Base-by-base conservation (phyloP, 768 basidiomycete genomes). In the Pilatotrama ljubarskyi region DNA sequence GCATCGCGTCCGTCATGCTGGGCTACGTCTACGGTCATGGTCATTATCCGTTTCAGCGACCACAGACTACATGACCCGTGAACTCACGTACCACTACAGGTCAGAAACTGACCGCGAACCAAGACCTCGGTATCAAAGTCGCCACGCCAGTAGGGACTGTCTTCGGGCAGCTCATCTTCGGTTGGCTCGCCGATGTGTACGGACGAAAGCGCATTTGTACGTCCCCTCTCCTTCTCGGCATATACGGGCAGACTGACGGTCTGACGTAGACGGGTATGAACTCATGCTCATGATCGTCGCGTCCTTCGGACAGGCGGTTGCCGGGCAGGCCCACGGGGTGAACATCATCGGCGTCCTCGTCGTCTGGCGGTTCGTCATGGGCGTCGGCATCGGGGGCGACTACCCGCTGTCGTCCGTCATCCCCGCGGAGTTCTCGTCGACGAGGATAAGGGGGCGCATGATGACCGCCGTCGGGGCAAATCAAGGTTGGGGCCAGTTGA, bases 211-310 rank as follows among this genome's bases (percentile, higher is more conserved):
- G 68, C 20, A 75, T 74, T 65, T 74, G 72, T 73, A 53, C 18
- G 72, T 68, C 73, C 15, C 26, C 37, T 13, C 37, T 20, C 8
- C 14, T 43, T 1, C 20, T 48, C 48, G 38, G 13, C 3, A 6
- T 40, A 14, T 14, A 15, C 14, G 4, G 9, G 14, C 1, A 17
- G 14, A 17, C 26, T 46, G 46, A 29, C 25, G 3, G 26, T 13
- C 25, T 32, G 22, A 57, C 43, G 55, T 55, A 86, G 85, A 90
- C 63, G 87, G 88, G 69, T 67, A 88, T 40, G 87, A 89, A 65
- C 65, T 93, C 24, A 86, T 91, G 77, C 86, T 93, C 66, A 93
- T 93, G 68, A 91, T 93, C 63, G 71, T 91, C 54, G 86, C 81
- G 0, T 88, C 90, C 1, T 91, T 93, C 62, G 91, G 79, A 4